Conservation (phyloP, 108 stramenopile genomes). For the Conticribra guillardii region DNA sequence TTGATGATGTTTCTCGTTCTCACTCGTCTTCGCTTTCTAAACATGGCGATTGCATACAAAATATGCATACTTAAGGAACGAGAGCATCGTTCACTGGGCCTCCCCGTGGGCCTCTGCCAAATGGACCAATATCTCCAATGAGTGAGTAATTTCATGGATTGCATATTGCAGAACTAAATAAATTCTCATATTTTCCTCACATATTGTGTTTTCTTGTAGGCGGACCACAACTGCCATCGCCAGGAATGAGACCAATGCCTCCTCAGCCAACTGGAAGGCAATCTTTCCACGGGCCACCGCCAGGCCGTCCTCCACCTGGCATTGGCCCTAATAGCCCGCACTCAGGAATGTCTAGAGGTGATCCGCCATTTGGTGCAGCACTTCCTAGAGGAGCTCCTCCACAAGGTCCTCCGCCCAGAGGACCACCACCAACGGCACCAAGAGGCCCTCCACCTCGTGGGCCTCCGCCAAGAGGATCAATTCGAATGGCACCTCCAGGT, state of each 20-base stretch:
- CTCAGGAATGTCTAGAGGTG: conserved; percentile 13
- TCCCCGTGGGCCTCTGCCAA: conserved; percentile 17
- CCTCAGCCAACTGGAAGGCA: conserved; percentile 12
- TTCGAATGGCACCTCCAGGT: conserved; percentile 26
- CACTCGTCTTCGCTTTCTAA: no score
- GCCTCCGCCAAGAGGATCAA: conserved; percentile 58
- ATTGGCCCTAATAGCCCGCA: conserved; percentile 10
- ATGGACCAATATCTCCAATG: conserved; percentile 10
- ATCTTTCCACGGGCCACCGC: conserved; percentile 1
- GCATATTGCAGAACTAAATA: no score
- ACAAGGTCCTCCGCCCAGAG: conserved; percentile 56
- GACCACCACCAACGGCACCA: conserved; percentile 55
- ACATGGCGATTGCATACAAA: no score
- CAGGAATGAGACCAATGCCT: conserved; percentile 26
- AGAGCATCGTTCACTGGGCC: conserved; percentile 16
- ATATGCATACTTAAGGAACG: no score
- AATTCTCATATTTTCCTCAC: no score
- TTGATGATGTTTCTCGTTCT: no score
- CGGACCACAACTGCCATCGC: background rate
- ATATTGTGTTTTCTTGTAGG: background rate
- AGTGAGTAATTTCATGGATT: conserved; percentile 14
- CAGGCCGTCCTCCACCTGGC: conserved; percentile 15
- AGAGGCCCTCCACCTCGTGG: conserved; percentile 60
- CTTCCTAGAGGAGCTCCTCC: conserved; percentile 29
- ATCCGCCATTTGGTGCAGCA: conserved; percentile 6